phyloP scores from a whole-genome alignment of 2,329 filamentous ascomycete genomes.

The Fusarium staphyleae region DNA sequence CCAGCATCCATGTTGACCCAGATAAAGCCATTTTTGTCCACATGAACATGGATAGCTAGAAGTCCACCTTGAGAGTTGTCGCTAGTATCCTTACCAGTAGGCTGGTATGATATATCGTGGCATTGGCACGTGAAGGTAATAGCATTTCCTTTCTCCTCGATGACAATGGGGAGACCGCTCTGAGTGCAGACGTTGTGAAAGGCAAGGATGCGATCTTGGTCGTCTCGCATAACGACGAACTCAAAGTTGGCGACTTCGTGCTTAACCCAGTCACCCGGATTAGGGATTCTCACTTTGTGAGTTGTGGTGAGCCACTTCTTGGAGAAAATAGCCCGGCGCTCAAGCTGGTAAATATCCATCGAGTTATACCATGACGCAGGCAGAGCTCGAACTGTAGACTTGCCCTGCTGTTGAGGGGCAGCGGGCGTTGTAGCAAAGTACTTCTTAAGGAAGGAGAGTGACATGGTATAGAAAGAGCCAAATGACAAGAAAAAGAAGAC shows the following conservation, averaged over 20 bases:
- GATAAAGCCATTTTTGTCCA: constrained; percentile 62
- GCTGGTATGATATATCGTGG: constrained; percentile 67
- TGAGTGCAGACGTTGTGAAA: constrained; percentile 70
- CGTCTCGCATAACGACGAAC: constrained; percentile 60
- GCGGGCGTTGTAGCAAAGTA: too few species aligned
- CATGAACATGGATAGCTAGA: constrained; percentile 59
- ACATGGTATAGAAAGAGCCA: too few species aligned
- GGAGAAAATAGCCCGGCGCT: constrained; percentile 63
- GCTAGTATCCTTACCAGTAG: constrained; percentile 63
- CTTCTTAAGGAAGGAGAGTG: too few species aligned
- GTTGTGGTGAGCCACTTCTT: constrained; percentile 63
- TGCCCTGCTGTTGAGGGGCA: not conserved
- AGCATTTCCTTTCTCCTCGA: constrained; percentile 56
- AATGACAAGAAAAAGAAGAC: too few species aligned
- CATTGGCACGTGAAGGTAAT: constrained; percentile 64
- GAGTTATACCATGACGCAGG: constrained; percentile 60
- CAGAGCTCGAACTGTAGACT: constrained; percentile 44
- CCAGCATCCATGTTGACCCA: constrained; percentile 62
- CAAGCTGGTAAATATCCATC: constrained; percentile 59
- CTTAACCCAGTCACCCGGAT: constrained; percentile 61
- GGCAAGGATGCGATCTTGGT: constrained; percentile 58
- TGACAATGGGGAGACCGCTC: constrained; percentile 63
- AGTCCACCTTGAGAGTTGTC: constrained; percentile 61
- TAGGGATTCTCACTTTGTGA: constrained; percentile 56
- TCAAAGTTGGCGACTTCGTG: constrained; percentile 61